Conservation (phyloP, 225 moss, liverwort and hornwort genomes). For the Sphagnum contortum region DNA sequence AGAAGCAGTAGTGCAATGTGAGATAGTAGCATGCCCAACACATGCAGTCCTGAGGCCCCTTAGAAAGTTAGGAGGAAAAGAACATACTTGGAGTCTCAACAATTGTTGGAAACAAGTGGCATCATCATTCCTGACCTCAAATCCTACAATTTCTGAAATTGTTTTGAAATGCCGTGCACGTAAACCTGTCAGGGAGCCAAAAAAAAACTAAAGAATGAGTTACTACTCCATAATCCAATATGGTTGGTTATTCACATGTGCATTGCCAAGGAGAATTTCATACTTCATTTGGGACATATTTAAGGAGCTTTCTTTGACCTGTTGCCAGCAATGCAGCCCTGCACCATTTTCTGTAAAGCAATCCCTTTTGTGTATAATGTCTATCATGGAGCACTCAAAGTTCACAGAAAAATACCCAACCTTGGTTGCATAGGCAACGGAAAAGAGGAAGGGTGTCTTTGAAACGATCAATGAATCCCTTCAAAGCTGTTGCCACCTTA, state of each 20-base stretch:
- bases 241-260: too few species aligned
- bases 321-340: too few species aligned
- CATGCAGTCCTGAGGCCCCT: too few species aligned
- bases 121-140: conserved; percentile 75
- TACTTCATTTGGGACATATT: too few species aligned
- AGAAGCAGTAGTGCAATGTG: too few species aligned
- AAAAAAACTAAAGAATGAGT: background rate
- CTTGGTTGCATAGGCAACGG: conserved; percentile 78
- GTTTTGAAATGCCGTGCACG: conserved; percentile 66
- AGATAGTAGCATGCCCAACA: too few species aligned
- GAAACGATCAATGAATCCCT: conserved; percentile 55
- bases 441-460: conserved; percentile 74
- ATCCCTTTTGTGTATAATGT: too few species aligned
- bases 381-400: too few species aligned
- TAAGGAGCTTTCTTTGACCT: too few species aligned
- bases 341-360: too few species aligned
- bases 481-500: conserved; percentile 68
- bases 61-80: too few species aligned
- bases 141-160: conserved; percentile 77
- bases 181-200: conserved; percentile 30
- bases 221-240: background rate
- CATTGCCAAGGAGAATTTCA: too few species aligned
- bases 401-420: conserved; percentile 10
- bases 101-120: conserved; percentile 75
- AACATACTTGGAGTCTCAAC: conserved; percentile 57